Evolutionary conservation across 805 yeast species (phyloP).

Genomic region (Starmerella sirachaensis): DNA sequence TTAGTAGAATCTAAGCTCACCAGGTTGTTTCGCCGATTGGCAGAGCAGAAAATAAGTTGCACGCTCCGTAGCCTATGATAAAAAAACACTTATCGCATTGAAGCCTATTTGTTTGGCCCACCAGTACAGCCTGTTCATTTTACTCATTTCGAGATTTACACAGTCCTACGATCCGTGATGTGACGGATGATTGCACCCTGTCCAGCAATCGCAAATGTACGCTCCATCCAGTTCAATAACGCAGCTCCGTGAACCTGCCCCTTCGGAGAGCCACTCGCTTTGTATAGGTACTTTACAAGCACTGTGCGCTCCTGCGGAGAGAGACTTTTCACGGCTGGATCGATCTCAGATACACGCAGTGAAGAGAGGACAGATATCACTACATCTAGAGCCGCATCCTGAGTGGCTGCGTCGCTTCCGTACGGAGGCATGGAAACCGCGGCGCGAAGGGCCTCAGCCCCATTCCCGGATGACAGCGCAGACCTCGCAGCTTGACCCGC

Average conservation of each 20-base stretch:
- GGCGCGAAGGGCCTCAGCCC: constrained; percentile 49
- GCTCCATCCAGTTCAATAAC: constrained; percentile 83
- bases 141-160: constrained; percentile 29
- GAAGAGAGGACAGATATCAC: constrained; percentile 64
- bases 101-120: too few species aligned
- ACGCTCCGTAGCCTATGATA: too few species aligned
- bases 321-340: constrained; percentile 47
- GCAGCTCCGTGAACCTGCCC: constrained; percentile 68
- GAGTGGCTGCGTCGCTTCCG: constrained; percentile 52
- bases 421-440: constrained; percentile 72
- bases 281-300: constrained; percentile 72
- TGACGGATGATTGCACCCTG: constrained; percentile 81
- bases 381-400: constrained; percentile 38
- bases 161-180: constrained; percentile 73
- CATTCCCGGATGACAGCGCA: constrained; percentile 59
- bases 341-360: constrained; percentile 56
- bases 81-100: too few species aligned
- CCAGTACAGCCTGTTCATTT: too few species aligned
- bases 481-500: constrained; percentile 48
- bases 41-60: too few species aligned
- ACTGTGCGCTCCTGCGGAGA: constrained; percentile 57
- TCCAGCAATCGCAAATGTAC: constrained; percentile 71
- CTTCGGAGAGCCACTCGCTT: constrained; percentile 61
- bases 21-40: too few species aligned
- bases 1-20: too few species aligned